Base-by-base conservation (phyloP, 257 asterid species). In the Rauvolfia tetraphylla region DNA sequence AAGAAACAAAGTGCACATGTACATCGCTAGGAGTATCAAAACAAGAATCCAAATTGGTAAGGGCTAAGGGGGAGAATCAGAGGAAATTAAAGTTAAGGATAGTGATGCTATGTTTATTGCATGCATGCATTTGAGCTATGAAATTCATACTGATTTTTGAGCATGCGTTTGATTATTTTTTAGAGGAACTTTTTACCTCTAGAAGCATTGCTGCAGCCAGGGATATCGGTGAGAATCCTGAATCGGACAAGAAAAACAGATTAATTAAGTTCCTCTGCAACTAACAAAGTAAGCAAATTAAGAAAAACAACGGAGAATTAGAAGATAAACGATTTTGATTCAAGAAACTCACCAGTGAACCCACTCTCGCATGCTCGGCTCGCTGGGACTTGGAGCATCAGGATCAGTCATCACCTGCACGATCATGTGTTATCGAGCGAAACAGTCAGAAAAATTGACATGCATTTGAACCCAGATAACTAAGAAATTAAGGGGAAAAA, bases 331-430 rank as follows among this genome's bases (percentile, higher is more conserved):
- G 2, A 34, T 53, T 12, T 27, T n/a, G 39, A 38, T 11, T 36
- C 7, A 4, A 11, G 48, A 53, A 25, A 29, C 83, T 81, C 12
- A 89, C 95, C 97, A 91, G 39, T 89, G 93, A 48, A 85, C 82
- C 89, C 82, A 89, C 76, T 91, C 97, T 42, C 92, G 79, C 87
- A 84, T 70, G 77, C n/a, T 79, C 39, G 97, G 97, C 59, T 91
- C 96, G 33, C 97, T 91, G 0, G 97, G 97, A 75, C 96, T 91
- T 0, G 97, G 96, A 61, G 96, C 93, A 84, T 91, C 96, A 7
- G 97, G 97, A 72, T 91, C 97, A 0, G 87, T 84, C 96, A 91
- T 89, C 61, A 91, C 93, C 93, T 89, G 25, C 62, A 65, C 3
- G 8, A 20, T 15, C 9, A 51, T 1, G 15, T 1, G 51, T 3